Evolutionary conservation across 805 yeast genomes (phyloP), one percentile per base, ranked within the genome.

Genomic region (Wickerhamiella australiensis): DNA sequence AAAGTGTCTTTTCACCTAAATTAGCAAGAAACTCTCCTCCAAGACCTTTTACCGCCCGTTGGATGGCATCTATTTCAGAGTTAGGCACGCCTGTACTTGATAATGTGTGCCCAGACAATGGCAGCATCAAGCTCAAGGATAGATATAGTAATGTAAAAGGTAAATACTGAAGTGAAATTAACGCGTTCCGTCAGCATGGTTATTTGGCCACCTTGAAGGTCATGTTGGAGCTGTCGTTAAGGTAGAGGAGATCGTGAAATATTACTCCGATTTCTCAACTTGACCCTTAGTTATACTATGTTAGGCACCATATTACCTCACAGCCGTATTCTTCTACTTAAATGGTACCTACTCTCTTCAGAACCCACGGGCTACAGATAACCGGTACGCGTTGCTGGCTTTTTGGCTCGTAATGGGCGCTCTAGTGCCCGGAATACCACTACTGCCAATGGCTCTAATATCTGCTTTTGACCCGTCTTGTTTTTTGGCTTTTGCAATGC

Each of bases 401-500:
- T 13, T 31, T 31, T 31, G 15, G 15, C 13, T n/a, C 9, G 27
- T 9, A 12, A 31, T n/a, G 6, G 36, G 15, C 5, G 15, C 15
- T n/a, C 36, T 31, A 8, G 36, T 12, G 6, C 36, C 15, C 9
- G 36, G 36, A 9, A 31, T 13, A 9, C 36, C 15, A 7, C 5
- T 13, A 5, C 36, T 31, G 15, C 36, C 36, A 5, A 31, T n/a
- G 5, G 15, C 36, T 31, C 12, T 5, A n/a, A 31, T 31, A 31
- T 31, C 15, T 7, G 36, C n/a, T n/a, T 31, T 31, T 5, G 36
- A 9, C 15, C 9, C 36, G 6, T 31, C 15, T n/a, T 31, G 6
- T 9, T 25, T 25, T 25, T 25, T 25, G 23, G 74, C 72, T 54
- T 72, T 76, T 13, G 80, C 85, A 49, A 82, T 55, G 1, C 80